These are phyloP conservation scores for Lasiodiplodia theobromae DNA, from an alignment of 2,329 filamentous ascomycete species.

Conservation along the genomic window DNA sequence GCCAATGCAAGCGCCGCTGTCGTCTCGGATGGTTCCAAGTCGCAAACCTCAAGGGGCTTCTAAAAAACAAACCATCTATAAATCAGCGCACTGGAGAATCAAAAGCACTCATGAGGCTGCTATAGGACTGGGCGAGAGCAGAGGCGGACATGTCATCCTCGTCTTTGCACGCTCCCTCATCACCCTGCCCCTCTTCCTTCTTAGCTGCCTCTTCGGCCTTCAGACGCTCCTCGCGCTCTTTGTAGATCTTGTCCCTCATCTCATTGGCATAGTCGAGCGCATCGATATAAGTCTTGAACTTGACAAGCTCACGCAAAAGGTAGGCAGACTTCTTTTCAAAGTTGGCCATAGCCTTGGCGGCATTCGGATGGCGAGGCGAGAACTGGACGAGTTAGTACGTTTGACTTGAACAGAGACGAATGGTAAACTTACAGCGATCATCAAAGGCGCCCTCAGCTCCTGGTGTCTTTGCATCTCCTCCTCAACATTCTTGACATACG, in stretches of 20 bases:
- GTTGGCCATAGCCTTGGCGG: conserved; percentile 85
- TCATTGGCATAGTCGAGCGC: conserved; percentile 74
- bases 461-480: conserved; percentile 87
- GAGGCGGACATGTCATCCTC: conserved; percentile 26
- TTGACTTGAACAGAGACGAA: background rate
- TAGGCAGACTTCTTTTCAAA: conserved; percentile 98
- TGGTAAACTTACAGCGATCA: conserved; percentile 68
- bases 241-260: conserved; percentile 74
- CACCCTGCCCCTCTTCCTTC: conserved; percentile 14
- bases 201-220: conserved; percentile 16
- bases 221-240: conserved; percentile 38
- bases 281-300: conserved; percentile 95
- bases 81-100: conserved; percentile 15
- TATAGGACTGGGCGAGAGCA: conserved; percentile 1
- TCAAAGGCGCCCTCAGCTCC: conserved; percentile 83
- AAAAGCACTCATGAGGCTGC: conserved; percentile 14
- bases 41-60: conserved; percentile 14
- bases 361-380: conserved; percentile 82
- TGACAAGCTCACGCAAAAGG: conserved; percentile 90
- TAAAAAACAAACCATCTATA: background rate
- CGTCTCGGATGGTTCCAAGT: conserved; percentile 23
- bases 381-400: conserved; percentile 59
- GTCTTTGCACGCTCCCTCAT: background rate
- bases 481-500: conserved; percentile 86
- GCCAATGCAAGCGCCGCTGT: conserved; percentile 16